Evolutionary conservation across 345 rosid genomes (phyloP), one percentile per base, ranked within the genome.

Genomic region (Citrus glauca): DNA sequence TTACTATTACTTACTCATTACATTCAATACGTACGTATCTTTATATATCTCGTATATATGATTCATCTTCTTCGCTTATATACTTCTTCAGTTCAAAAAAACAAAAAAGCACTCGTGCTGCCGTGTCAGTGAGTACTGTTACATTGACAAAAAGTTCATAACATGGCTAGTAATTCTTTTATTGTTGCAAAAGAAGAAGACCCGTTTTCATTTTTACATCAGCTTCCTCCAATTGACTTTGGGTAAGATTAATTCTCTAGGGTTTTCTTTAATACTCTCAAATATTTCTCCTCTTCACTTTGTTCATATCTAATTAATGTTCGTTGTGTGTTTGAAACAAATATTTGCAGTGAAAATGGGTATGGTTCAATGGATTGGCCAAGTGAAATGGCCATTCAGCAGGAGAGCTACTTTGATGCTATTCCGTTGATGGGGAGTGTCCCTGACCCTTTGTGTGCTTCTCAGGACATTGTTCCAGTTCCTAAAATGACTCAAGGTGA

Each of bases 401-500:
- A 77, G 71, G 86, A 84, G 7, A 67, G 57, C 75, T 71, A 40
- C 53, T 27, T 76, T 7, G 82, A 79, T 14, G 66, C 37, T n/a
- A 13, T 22, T 78, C 89, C 83, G 14, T 48, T 75, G 68, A 76
- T 77, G 77, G 79, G 79, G 22, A 42, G 37, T 24, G 70, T 75
- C 9, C 50, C 24, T 9, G 85, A 76, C 45, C 75, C 81, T 61
- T 64, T 77, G 1, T 28, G 38, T 72, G 14, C 71, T 50, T 67
- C 86, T 1, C 71, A 76, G 45, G 84, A 82, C 78, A 56, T 82
- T 66, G 82, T 78, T 69, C 25, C 79, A 48, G 45, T 28, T 60
- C 72, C 83, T 25, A 57, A 14, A 20, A 40, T 65, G 5, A 30
- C 73, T 53, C 83, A 79, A 86, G 90, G 90, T 89, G 45, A 30